Percentiles rank a stretch among this genome's conserved stretches.
Evolutionary conservation across 2,329 filamentous ascomycete species (phyloP).

Genomic region (Huntiella omanensis): DNA sequence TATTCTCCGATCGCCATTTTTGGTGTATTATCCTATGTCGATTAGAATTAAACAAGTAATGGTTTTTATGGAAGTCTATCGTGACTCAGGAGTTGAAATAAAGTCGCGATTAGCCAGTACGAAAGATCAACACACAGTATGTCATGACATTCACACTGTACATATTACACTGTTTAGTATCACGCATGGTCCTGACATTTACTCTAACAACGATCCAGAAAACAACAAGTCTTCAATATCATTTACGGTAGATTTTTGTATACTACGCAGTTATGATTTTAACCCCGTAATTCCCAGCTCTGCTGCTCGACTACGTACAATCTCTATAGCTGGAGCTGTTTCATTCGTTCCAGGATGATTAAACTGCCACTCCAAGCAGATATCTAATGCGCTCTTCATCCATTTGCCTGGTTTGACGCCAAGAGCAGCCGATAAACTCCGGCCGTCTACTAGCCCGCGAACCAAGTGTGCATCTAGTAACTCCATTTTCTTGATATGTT

Average conservation of each 20-base stretch:
- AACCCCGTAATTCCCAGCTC: neutral
- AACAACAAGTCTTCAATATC: too few species aligned
- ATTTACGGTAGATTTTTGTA: too few species aligned
- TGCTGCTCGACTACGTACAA: conserved; percentile 17
- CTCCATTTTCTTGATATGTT: conserved; percentile 34
- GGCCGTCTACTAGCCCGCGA: conserved; percentile 55
- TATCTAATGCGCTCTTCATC: conserved; percentile 62
- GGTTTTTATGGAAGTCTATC: too few species aligned
- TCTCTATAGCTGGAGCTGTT: conserved; percentile 36
- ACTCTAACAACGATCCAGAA: too few species aligned
- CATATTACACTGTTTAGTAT: neutral
- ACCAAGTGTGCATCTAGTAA: conserved; percentile 38
- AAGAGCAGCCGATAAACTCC: conserved; percentile 48
- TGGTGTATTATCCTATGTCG: too few species aligned
- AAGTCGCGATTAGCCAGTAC: too few species aligned
- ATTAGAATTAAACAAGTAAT: too few species aligned
- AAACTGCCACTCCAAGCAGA: conserved; percentile 77
- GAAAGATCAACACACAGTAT: too few species aligned
- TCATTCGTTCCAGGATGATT: conserved; percentile 52
- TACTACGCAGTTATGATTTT: neutral
- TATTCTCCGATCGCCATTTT: too few species aligned
- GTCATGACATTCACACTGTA: neutral
- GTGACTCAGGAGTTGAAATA: too few species aligned
- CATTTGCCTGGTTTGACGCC: conserved; percentile 59
- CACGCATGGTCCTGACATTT: too few species aligned